Base-by-base conservation (phyloP, 768 basidiomycete genomes). In the Ramaria rubella region DNA sequence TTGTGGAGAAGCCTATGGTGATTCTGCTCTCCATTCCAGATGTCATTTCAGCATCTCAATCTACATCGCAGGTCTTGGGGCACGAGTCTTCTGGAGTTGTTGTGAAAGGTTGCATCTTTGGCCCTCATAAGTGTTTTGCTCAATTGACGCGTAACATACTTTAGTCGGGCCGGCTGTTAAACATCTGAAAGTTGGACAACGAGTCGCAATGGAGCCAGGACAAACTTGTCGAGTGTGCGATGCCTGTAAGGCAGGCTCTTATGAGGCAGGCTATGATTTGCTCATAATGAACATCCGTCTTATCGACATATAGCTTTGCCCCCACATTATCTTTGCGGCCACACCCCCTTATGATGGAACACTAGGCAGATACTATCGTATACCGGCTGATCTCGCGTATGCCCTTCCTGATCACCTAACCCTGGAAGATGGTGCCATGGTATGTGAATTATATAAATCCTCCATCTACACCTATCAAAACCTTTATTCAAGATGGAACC, bases 321-420 rank as follows among this genome's bases (percentile, higher is more conserved):
- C 87, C 1, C 77, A 92, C 55, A 87, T 95, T 68, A 75, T 81
- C 50, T 94, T 94, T 63, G 93, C 94, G 17, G 94, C 94, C 2
- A 95, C 94, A 14, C 95, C 94, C 53, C 95, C 95, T 1, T 82
- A 87, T 65, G 88, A 95, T 64, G 94, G 94, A 53, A 97, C 94
- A 14, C 81, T 96, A 21, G 78, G 78, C 46, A 80, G 91, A 44
- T 95, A 87, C 75, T 98, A 95, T 72, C 81, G 79, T 52, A 76
- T 95, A 55, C 91, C 94, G 15, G 83, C 83, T 24, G 90, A 96
- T 69, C 78, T 96, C 23, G 86, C 85, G 52, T 93, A 91, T 69
- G 77, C 74, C 36, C 81, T 98, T 12, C 93, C 93, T 2, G 80
- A 86, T n/a, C 77, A 82, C 65, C 81, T 97, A 48, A 81, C 86